Evolutionary conservation across 2,329 filamentous ascomycete species (phyloP), one percentile per base, ranked within the genome.

Genomic region (Chaetomiaceae sp.): DNA sequence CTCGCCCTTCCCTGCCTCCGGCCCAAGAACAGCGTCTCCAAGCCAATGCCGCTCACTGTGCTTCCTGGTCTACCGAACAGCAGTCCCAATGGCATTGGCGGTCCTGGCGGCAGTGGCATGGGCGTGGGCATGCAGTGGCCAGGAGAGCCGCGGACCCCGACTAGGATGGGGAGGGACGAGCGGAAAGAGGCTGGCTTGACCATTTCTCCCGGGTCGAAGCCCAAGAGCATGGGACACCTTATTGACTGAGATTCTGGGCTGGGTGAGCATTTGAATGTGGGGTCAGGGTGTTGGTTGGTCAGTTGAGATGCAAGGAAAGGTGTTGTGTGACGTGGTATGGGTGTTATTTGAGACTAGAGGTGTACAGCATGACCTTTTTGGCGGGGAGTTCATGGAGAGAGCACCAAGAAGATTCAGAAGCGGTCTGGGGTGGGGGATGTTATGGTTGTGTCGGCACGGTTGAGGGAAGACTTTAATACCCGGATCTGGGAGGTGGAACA

Each of bases 151-250:
- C 25, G 10, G 19, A 35, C n/a, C 38, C 50, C n/a, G n/a, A n/a
- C n/a, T n/a, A n/a, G n/a, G n/a, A n/a, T n/a, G n/a, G n/a, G n/a
- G n/a, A n/a, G n/a, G n/a, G n/a, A n/a, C n/a, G n/a, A n/a, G n/a
- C n/a, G n/a, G n/a, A n/a, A n/a, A n/a, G n/a, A n/a, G n/a, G n/a
- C n/a, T n/a, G n/a, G n/a, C n/a, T n/a, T n/a, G 19, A 74, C 73
- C 5, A 73, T 76, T 33, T 75, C 73, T 21, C 72, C 74, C 6
- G 67, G 62, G 23, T 70, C 68, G 3, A 59, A 70, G 17, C 74
- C 74, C 4, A 64, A 63, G 14, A 67, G 65, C 25, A 69, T 77
- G 68, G 62, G 56, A 17, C 58, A 58, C n/a, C 54, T 75, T 14
- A 64, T 75, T 52, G 62, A 73, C 47, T 62, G 43, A 50, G 7